These are phyloP conservation scores for Physcomitrium patens DNA, from an alignment of 225 moss, liverwort and hornwort species.

Conservation along the genomic window DNA sequence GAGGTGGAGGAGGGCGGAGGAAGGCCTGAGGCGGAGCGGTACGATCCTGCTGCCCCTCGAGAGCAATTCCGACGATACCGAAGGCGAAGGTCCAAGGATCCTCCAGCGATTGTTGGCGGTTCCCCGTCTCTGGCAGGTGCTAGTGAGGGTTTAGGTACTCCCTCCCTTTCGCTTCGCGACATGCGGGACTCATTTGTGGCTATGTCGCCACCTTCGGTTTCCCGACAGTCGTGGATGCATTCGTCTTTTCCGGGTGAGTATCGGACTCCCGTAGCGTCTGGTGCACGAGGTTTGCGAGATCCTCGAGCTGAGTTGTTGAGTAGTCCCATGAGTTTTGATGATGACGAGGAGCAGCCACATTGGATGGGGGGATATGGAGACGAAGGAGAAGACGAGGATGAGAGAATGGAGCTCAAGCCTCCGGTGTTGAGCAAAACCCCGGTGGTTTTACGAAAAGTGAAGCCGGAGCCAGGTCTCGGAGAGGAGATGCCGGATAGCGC, in stretches of 20 bases:
- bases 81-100: slow-evolving; percentile 39
- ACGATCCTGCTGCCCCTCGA: slow-evolving; percentile 45
- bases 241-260: slow-evolving; percentile 44
- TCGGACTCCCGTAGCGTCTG: slow-evolving; percentile 41
- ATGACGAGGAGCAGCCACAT: slow-evolving; percentile 46
- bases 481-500: slow-evolving; percentile 58
- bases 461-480: slow-evolving; percentile 61
- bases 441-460: slow-evolving; percentile 55
- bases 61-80: slow-evolving; percentile 68
- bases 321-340: slow-evolving; percentile 52
- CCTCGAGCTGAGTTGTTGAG: slow-evolving; percentile 30
- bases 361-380: slow-evolving; percentile 43
- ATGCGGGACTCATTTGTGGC: slow-evolving; percentile 45
- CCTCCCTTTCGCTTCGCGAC: slow-evolving; percentile 45
- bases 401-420: slow-evolving; percentile 39
- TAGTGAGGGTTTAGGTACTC: slow-evolving; percentile 16
- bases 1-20: slow-evolving; percentile 53
- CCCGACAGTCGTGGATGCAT: slow-evolving; percentile 40
- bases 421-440: slow-evolving; percentile 41
- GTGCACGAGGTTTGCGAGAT: slow-evolving; percentile 29
- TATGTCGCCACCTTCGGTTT: slow-evolving; percentile 51
- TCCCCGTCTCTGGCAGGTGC: slow-evolving; percentile 27
- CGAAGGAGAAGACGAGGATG: slow-evolving; percentile 28
- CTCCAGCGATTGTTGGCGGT: not conserved
- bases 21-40: slow-evolving; percentile 29